phyloP scores from a whole-genome alignment of 2,329 filamentous ascomycete genomes.

The Penicillium olsonii region DNA sequence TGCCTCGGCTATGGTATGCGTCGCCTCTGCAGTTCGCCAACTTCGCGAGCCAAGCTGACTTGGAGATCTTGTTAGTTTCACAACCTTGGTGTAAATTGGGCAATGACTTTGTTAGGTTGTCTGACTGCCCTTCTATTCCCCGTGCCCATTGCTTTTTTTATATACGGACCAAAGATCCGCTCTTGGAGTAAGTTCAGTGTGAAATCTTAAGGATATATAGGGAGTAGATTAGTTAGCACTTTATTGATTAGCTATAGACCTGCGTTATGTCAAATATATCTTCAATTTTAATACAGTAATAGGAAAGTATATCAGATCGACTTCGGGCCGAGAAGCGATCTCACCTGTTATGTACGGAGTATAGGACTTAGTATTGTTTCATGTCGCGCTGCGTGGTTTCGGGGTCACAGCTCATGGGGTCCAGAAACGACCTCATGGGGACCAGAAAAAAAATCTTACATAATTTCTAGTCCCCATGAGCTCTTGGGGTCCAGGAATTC shows the following conservation, averaged over 20 bases:
- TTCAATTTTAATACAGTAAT: neutral
- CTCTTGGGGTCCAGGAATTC: too few species aligned
- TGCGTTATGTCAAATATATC: neutral
- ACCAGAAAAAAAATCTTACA: too few species aligned
- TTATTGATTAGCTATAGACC: too few species aligned
- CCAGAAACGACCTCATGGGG: too few species aligned
- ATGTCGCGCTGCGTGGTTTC: constrained; percentile 3
- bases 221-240: too few species aligned
- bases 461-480: too few species aligned
- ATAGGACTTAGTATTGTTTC: constrained; percentile 5
- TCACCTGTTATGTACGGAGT: neutral
- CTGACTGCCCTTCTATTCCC: constrained; percentile 45
- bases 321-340: neutral
- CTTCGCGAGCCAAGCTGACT: neutral
- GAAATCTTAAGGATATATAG: too few species aligned
- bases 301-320: neutral
- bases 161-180: constrained; percentile 47
- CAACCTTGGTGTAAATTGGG: constrained; percentile 43
- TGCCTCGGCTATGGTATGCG: constrained; percentile 33
- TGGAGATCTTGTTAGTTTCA: constrained; percentile 26
- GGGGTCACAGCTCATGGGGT: too few species aligned
- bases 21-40: too few species aligned
- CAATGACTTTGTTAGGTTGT: constrained; percentile 41
- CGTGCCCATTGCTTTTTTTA: constrained; percentile 52
- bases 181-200: constrained; percentile 44